Conservation (phyloP, 2,329 filamentous ascomycete genomes). For the Aschersonia sp. region DNA sequence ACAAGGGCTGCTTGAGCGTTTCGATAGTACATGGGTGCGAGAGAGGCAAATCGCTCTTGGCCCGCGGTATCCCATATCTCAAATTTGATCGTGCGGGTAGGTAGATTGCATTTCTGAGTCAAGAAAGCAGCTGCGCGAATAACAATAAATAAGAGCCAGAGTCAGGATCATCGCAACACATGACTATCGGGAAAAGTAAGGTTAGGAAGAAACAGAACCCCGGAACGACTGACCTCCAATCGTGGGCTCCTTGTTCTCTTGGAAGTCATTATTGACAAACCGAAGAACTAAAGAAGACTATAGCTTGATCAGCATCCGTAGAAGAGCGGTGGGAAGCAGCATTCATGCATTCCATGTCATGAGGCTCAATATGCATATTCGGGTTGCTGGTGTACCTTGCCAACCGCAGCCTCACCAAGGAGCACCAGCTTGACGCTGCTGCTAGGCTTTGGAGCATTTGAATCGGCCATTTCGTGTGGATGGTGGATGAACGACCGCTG, state of each 20-base stretch:
- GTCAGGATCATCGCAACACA: not conserved
- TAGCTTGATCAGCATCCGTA: conserved; percentile 9
- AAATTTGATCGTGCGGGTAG: conserved; percentile 81
- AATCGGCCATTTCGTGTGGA: conserved; percentile 21
- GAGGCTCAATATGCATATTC: not conserved
- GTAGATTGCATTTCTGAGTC: conserved; percentile 96
- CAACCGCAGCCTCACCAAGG: conserved; percentile 91
- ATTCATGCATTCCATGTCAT: not conserved
- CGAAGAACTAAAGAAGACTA: conserved; percentile 94
- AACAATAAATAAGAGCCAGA: not conserved
- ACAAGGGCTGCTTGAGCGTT: conserved; percentile 96
- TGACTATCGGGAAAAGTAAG: not conserved
- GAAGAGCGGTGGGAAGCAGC: not conserved
- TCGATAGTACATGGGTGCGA: conserved; percentile 99
- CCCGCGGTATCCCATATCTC: conserved; percentile 98
- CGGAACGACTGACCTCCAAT: conserved; percentile 68
- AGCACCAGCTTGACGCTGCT: conserved; percentile 99
- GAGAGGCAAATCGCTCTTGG: conserved; percentile 90
- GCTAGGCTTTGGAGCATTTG: conserved; percentile 76
- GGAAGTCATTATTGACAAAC: conserved; percentile 99
- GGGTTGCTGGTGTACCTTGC: conserved; percentile 55
- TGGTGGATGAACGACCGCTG: not conserved
- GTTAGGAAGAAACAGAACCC: not conserved
- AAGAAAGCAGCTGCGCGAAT: conserved; percentile 67
- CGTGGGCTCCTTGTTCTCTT: conserved; percentile 98